Evolutionary conservation across 1,139 yeast species (phyloP).

Genomic region (Suhomyces wounanorum): DNA sequence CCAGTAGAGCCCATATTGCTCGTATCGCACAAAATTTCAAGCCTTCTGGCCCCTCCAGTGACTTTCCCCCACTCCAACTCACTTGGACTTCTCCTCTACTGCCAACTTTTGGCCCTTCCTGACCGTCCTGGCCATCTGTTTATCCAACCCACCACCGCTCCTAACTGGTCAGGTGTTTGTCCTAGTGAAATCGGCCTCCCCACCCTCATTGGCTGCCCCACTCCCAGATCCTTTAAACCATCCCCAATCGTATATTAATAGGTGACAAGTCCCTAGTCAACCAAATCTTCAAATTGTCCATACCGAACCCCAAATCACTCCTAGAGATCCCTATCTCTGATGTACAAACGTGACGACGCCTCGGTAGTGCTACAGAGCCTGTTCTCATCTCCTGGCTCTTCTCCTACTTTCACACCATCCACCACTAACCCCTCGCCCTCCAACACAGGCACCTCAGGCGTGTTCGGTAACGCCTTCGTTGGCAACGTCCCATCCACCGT

Average conservation of each 20-base stretch:
- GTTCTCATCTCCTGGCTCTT: not conserved
- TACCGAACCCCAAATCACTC: not conserved
- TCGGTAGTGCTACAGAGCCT: slow-evolving; percentile 1
- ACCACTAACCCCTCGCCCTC: not conserved
- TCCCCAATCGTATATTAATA: not conserved
- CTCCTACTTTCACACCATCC: not conserved
- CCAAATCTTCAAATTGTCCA: not conserved
- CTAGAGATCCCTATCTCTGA: not conserved
- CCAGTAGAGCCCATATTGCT: too few species aligned
- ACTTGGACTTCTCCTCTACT: too few species aligned
- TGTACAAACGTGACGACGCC: slow-evolving; percentile 1
- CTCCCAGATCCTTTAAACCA: not conserved
- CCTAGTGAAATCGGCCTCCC: not conserved
- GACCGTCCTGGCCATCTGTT: too few species aligned
- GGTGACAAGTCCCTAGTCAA: not conserved
- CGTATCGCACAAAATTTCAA: too few species aligned
- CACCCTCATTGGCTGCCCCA: not conserved
- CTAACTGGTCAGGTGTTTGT: not conserved
- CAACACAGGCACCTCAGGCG: not conserved
- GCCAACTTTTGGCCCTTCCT: too few species aligned
- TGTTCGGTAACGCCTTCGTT: slow-evolving; percentile 28
- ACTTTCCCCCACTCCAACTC: too few species aligned
- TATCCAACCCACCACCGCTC: not conserved
- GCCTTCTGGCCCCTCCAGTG: too few species aligned
- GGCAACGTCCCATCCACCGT: slow-evolving; percentile 60